Evolutionary conservation across 2,329 filamentous ascomycete species (phyloP).

Genomic region (Phoma sp.): DNA sequence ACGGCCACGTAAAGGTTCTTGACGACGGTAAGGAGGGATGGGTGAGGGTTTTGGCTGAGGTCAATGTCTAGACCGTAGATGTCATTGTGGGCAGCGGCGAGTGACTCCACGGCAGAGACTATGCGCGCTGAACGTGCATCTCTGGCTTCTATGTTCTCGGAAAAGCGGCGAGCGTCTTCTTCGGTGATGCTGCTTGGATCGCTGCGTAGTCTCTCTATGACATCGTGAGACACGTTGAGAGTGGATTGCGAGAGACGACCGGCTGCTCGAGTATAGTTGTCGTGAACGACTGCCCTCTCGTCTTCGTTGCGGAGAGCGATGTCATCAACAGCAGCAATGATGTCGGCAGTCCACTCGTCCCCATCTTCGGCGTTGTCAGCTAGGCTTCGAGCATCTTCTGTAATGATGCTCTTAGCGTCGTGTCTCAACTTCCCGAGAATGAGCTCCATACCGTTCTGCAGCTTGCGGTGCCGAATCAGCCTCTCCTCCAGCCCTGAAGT

Average conservation of each 20-base stretch:
- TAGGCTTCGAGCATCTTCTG: conserved; percentile 41
- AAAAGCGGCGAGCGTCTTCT: conserved; percentile 44
- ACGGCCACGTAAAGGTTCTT: conserved; percentile 39
- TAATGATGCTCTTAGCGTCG: conserved; percentile 36
- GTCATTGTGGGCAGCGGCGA: conserved; percentile 38
- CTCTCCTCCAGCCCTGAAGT: neutral
- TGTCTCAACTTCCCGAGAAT: conserved; percentile 31
- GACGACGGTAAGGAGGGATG: conserved; percentile 32
- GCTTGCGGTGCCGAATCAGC: conserved; percentile 6
- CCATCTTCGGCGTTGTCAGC: conserved; percentile 33
- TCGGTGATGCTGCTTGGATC: conserved; percentile 38
- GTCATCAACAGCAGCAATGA: conserved; percentile 41
- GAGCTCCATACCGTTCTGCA: conserved; percentile 15
- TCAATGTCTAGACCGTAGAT: conserved; percentile 20
- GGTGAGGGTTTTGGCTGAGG: conserved; percentile 24
- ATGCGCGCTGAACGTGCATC: conserved; percentile 35
- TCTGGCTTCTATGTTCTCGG: conserved; percentile 32
- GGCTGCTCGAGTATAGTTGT: neutral
- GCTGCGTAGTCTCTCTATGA: conserved; percentile 33
- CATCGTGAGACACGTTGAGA: conserved; percentile 2
- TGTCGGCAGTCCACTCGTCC: conserved; percentile 32
- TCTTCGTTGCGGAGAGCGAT: conserved; percentile 21
- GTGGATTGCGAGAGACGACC: neutral
- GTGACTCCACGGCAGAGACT: conserved; percentile 38
- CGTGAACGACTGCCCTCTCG: conserved; percentile 21